Percentiles rank a stretch among this genome's conserved stretches.
These are phyloP conservation scores for Emergomyces africanus DNA, from an alignment of 2,329 filamentous ascomycete genomes.

Conservation along the genomic window DNA sequence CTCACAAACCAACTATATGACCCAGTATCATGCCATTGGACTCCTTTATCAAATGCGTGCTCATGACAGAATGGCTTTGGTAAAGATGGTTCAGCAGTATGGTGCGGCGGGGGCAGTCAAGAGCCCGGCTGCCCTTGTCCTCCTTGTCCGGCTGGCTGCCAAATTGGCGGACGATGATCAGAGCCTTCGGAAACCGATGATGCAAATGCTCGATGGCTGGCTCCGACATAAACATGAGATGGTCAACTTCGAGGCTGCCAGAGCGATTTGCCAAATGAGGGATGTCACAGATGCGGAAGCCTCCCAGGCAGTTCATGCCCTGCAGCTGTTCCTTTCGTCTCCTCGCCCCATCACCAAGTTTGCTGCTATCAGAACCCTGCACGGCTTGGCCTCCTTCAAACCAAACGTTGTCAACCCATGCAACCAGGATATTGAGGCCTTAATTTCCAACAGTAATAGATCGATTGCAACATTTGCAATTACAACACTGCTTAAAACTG, in stretches of 20 bases:
- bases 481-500: slow-evolving; percentile 93
- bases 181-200: slow-evolving; percentile 86
- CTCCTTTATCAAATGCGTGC: slow-evolving; percentile 95
- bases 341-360: slow-evolving; percentile 96
- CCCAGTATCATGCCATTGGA: slow-evolving; percentile 96
- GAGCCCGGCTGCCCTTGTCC: slow-evolving; percentile 81
- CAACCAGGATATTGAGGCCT: slow-evolving; percentile 92
- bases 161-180: slow-evolving; percentile 90
- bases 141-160: slow-evolving; percentile 84
- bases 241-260: slow-evolving; percentile 98
- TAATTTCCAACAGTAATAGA: slow-evolving; percentile 94
- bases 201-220: slow-evolving; percentile 92
- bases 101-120: slow-evolving; percentile 83
- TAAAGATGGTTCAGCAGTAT: slow-evolving; percentile 99
- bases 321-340: slow-evolving; percentile 93
- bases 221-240: slow-evolving; percentile 97
- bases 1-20: slow-evolving; percentile 86
- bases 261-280: slow-evolving; percentile 90
- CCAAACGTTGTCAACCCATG: slow-evolving; percentile 81
- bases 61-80: slow-evolving; percentile 93
- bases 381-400: slow-evolving; percentile 95
- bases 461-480: slow-evolving; percentile 98
- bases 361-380: slow-evolving; percentile 87
- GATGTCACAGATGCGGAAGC: slow-evolving; percentile 89
- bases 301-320: slow-evolving; percentile 79